Conservation (phyloP, 2,329 filamentous ascomycete species). For the Pseudopithomyces chartarum region DNA sequence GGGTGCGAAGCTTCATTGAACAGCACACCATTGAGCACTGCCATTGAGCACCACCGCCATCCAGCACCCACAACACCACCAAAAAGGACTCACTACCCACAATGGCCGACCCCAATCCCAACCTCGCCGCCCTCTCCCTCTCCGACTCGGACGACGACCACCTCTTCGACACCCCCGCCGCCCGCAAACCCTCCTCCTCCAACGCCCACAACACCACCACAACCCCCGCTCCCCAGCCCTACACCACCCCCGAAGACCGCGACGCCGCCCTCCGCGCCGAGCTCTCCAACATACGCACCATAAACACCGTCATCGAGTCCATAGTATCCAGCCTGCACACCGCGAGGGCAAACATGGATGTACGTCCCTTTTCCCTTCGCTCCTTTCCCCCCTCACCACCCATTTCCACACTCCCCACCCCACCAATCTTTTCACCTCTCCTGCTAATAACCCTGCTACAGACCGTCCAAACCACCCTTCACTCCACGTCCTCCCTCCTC, state of each 20-base stretch:
- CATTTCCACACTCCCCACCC: background rate
- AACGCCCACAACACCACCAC: constrained; percentile 46
- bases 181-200: constrained; percentile 40
- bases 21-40: no score
- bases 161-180: constrained; percentile 62
- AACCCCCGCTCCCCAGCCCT: constrained; percentile 53
- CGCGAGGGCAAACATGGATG: constrained; percentile 78
- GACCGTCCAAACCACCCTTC: constrained; percentile 85
- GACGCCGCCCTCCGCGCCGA: constrained; percentile 78
- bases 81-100: background rate
- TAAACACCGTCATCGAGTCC: constrained; percentile 86
- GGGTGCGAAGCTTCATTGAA: no score
- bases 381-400: background rate
- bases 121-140: constrained; percentile 59
- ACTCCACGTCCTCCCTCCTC: constrained; percentile 84
- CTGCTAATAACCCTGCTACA: no score
- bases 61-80: background rate
- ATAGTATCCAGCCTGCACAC: constrained; percentile 73
- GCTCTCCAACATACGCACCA: constrained; percentile 78
- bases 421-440: no score
- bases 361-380: no score
- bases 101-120: constrained; percentile 53
- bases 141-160: constrained; percentile 62
- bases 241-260: constrained; percentile 69
- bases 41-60: background rate